Evolutionary conservation across 2,329 filamentous ascomycete species (phyloP), one percentile per base, ranked within the genome.

Genomic region (Pseudocercospora vitis): DNA sequence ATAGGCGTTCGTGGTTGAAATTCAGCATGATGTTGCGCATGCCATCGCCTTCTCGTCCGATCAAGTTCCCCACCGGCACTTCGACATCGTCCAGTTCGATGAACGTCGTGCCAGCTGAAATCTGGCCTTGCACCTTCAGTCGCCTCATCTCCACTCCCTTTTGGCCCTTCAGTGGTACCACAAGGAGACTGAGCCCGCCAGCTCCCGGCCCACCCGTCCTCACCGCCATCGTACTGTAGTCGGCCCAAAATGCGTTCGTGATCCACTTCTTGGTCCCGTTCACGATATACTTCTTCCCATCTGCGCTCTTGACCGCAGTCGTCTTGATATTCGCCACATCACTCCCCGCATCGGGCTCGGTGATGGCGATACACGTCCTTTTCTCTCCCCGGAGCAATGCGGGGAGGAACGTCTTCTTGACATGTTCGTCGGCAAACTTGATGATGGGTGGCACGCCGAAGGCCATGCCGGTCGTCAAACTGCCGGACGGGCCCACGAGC

Each of bases 221-320:
- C 1, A 90, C 87, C 0, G 87, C 87, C 84, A 89, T 88, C 26
- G 79, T 81, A 5, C 80, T 77, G 62, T 83, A 84, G 54, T 89
- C 81, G 4, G 81, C 76, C 85, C 84, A 88, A 55, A 88, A 82
- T 4, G 83, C 87, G 63, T 87, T 88, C 0, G 85, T 88, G 65
- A 88, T 88, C 87, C 87, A 91, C 73, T 91, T 89, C 79, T 90
- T 90, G 0, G 80, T 78, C n/a, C 87, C 87, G 53, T 88, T 89
- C 44, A 90, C 73, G 42, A 90, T 78, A 65, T 86, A 91, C 63
- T 82, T 73, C 66, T 83, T 84, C 8, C 86, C 86, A 64, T 86
- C 83, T 0, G 74, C 65, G 5, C 76, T 80, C 68, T 83, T 85
- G 3, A 70, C 74, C 1, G 87, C 87, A 0, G 82, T 87, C 0